Evolutionary conservation across 2,329 filamentous ascomycete genomes (phyloP).

Genomic region (Colletotrichum orchidophilum): DNA sequence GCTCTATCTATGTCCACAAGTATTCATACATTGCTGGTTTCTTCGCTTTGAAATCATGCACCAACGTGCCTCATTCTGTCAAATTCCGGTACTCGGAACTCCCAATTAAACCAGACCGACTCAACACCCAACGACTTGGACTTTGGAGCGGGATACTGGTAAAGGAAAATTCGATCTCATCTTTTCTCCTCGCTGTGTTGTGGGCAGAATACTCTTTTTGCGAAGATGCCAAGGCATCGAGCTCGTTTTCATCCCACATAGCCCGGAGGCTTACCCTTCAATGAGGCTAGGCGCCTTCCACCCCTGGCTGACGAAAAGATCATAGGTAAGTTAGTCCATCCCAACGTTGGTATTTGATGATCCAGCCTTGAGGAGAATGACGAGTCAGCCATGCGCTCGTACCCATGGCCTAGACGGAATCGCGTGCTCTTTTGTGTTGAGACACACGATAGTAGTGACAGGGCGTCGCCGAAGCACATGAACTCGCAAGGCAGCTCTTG

Average conservation of each 20-base stretch:
- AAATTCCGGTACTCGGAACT: no score
- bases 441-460: neutral
- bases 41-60: no score
- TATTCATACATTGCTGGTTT: no score
- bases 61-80: no score
- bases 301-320: neutral
- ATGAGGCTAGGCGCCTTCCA: neutral
- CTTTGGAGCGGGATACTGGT: no score
- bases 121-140: no score
- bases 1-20: no score
- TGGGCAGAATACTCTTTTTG: neutral
- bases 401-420: neutral
- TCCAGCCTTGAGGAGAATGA: neutral
- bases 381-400: neutral
- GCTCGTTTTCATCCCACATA: neutral
- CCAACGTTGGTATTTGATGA: neutral
- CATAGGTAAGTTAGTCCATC: neutral
- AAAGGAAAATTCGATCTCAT: no score
- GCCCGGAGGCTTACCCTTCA: neutral
- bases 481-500: slow-evolving; percentile 15
- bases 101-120: no score
- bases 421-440: no score
- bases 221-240: neutral
- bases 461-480: slow-evolving; percentile 6
- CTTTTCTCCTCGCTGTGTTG: neutral